Conservation (phyloP, 208 protist species). For the Leishmania amazonensis region DNA sequence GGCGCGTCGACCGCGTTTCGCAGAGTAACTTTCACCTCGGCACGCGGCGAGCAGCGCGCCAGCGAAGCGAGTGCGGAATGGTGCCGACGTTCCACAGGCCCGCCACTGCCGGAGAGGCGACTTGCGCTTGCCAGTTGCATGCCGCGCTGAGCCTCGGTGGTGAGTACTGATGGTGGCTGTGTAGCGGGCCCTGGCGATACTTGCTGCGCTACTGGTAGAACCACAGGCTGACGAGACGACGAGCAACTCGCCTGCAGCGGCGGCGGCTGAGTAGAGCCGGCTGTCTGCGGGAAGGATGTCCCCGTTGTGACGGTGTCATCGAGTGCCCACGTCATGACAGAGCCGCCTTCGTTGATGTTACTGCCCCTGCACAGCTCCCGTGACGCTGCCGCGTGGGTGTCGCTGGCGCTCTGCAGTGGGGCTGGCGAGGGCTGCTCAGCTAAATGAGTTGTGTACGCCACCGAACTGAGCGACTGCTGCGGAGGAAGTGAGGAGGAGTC, state of each 20-base stretch:
- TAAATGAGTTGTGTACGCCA: not conserved
- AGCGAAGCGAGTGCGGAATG: not conserved
- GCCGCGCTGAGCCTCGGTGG: not conserved
- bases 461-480: not conserved
- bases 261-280: slow-evolving; percentile 18
- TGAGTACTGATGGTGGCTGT: not conserved
- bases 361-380: not conserved
- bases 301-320: slow-evolving; percentile 2
- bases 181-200: not conserved
- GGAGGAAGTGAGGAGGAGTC: not conserved
- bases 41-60: not conserved
- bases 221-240: not conserved
- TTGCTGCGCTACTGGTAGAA: not conserved
- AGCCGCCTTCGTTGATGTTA: not conserved
- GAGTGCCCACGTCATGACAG: not conserved
- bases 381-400: not conserved
- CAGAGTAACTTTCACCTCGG: no score
- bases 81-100: not conserved
- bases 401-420: not conserved
- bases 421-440: not conserved
- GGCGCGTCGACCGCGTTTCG: not conserved
- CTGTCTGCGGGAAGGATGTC: slow-evolving; percentile 10
- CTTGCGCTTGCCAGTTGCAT: not conserved
- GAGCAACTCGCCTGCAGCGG: slow-evolving; percentile 11
- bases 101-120: no score